A percentile compares a stretch with the other conserved stretches of the same genome.
These are phyloP conservation scores for Phyllosticta paracitricarpa DNA, from an alignment of 2,329 filamentous ascomycete genomes.

Conservation along the genomic window DNA sequence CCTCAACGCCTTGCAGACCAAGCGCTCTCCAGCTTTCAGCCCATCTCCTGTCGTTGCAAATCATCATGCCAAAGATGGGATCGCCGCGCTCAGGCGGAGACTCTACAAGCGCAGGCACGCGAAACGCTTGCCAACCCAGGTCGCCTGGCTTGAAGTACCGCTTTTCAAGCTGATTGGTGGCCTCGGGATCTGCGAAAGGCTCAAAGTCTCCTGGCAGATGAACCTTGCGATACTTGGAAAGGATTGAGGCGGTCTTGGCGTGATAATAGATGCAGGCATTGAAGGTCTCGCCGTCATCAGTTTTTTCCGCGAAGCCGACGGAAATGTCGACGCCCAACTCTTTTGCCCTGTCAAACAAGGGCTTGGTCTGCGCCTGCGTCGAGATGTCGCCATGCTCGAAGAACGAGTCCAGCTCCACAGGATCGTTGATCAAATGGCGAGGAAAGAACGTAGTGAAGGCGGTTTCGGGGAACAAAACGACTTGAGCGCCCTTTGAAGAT, in stretches of 20 bases:
- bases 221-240: slow-evolving; percentile 17
- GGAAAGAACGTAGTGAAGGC: slow-evolving; percentile 49
- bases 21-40: slow-evolving; percentile 42
- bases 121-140: slow-evolving; percentile 43
- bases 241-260: slow-evolving; percentile 13
- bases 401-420: slow-evolving; percentile 35
- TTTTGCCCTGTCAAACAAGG: slow-evolving; percentile 38
- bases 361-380: slow-evolving; percentile 32
- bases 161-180: slow-evolving; percentile 46
- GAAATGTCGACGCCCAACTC: slow-evolving; percentile 41
- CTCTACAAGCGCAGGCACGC: slow-evolving; percentile 21
- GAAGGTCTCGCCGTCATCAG: slow-evolving; percentile 25
- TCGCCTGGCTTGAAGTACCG: slow-evolving; percentile 43
- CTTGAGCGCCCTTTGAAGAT: slow-evolving; percentile 31
- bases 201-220: slow-evolving; percentile 16
- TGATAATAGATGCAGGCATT: slow-evolving; percentile 18
- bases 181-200: slow-evolving; percentile 32
- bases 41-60: slow-evolving; percentile 47
- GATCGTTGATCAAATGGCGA: slow-evolving; percentile 36
- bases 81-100: slow-evolving; percentile 27
- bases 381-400: slow-evolving; percentile 38
- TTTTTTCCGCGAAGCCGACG: slow-evolving; percentile 42
- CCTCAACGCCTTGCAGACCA: slow-evolving; percentile 40
- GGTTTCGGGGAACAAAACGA: slow-evolving; percentile 44
- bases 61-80: slow-evolving; percentile 44